A percentile compares a stretch with the other conserved stretches of the same genome.
Conservation (phyloP, 805 yeast genomes). For the Saturnispora quitensis region DNA sequence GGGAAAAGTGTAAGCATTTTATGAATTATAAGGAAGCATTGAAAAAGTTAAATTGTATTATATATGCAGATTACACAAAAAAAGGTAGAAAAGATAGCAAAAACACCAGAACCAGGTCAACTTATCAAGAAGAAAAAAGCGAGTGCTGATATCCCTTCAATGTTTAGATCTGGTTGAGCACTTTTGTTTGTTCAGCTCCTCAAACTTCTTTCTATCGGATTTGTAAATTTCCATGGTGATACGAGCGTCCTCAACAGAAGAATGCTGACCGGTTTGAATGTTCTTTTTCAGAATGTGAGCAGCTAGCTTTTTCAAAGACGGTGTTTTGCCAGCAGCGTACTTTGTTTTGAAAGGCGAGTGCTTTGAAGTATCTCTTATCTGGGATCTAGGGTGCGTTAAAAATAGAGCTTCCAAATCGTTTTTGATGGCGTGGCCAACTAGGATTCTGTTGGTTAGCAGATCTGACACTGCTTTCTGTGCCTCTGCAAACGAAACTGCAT, state of each 20-base stretch:
- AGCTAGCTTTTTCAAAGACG: slow-evolving; percentile 59
- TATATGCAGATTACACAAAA: neutral
- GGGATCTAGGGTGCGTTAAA: slow-evolving; percentile 54
- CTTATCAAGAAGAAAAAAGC: neutral
- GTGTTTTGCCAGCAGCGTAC: slow-evolving; percentile 58
- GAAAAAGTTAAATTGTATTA: neutral
- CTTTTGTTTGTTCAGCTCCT: slow-evolving; percentile 21
- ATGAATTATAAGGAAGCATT: too few species aligned
- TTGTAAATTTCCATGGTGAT: slow-evolving; percentile 80
- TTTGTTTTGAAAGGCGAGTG: slow-evolving; percentile 48
- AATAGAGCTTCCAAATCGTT: slow-evolving; percentile 67
- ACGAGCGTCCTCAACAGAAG: slow-evolving; percentile 85
- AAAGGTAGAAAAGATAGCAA: neutral
- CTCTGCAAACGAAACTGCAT: slow-evolving; percentile 56
- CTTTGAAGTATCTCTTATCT: slow-evolving; percentile 67
- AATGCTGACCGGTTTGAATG: slow-evolving; percentile 70
- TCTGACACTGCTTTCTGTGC: slow-evolving; percentile 53
- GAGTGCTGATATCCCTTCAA: neutral
- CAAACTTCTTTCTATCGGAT: slow-evolving; percentile 53
- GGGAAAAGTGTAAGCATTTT: too few species aligned
- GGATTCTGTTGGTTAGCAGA: slow-evolving; percentile 42
- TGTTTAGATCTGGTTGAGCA: slow-evolving; percentile 1
- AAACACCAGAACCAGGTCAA: neutral
- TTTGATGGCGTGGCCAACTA: slow-evolving; percentile 81
- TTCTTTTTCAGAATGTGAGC: slow-evolving; percentile 45